Percentiles rank a stretch among this genome's conserved stretches.
phyloP scores from a whole-genome alignment of 192 early-diverging fungal species.

The Lunasporangiospora selenospora region DNA sequence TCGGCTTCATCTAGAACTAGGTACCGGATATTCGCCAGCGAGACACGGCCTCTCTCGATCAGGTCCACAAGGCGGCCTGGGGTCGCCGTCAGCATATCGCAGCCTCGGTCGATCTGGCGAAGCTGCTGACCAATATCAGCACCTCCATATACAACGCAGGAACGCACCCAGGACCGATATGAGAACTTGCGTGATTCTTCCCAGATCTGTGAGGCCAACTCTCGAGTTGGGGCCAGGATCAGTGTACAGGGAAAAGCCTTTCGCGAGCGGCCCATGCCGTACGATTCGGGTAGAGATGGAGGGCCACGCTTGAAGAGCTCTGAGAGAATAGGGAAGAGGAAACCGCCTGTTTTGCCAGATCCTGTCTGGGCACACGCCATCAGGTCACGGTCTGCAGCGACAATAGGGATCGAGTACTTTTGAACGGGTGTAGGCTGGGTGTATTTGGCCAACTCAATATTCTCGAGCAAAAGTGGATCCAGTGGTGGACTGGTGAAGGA shows the following conservation, averaged over 20 bases:
- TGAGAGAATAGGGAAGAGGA: slow-evolving; percentile 94
- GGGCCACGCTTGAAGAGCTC: slow-evolving; percentile 88
- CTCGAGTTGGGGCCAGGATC: slow-evolving; percentile 93
- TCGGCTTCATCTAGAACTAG: slow-evolving; percentile 96
- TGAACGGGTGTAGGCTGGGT: slow-evolving; percentile 94
- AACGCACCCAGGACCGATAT: slow-evolving; percentile 89
- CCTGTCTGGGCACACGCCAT: slow-evolving; percentile 99
- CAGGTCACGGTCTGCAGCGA: slow-evolving; percentile 85
- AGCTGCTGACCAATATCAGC: slow-evolving; percentile 89
- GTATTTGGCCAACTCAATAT: slow-evolving; percentile 89
- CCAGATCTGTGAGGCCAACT: slow-evolving; percentile 94
- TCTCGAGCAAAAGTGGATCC: slow-evolving; percentile 85
- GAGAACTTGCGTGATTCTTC: slow-evolving; percentile 87
- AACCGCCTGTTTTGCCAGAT: slow-evolving; percentile 94
- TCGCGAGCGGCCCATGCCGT: slow-evolving; percentile 68
- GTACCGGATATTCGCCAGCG: slow-evolving; percentile 80
- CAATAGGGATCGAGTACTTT: slow-evolving; percentile 88
- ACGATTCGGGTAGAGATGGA: slow-evolving; percentile 44
- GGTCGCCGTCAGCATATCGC: slow-evolving; percentile 92
- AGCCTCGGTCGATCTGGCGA: slow-evolving; percentile 88
- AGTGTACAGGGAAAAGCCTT: slow-evolving; percentile 78
- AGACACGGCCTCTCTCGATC: slow-evolving; percentile 78
- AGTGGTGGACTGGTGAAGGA: slow-evolving; percentile 66
- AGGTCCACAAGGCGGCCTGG: slow-evolving; percentile 96
- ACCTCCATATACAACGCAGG: slow-evolving; percentile 95